phyloP scores from a whole-genome alignment of 139 green algal genomes.

The Chlorella ohadii region DNA sequence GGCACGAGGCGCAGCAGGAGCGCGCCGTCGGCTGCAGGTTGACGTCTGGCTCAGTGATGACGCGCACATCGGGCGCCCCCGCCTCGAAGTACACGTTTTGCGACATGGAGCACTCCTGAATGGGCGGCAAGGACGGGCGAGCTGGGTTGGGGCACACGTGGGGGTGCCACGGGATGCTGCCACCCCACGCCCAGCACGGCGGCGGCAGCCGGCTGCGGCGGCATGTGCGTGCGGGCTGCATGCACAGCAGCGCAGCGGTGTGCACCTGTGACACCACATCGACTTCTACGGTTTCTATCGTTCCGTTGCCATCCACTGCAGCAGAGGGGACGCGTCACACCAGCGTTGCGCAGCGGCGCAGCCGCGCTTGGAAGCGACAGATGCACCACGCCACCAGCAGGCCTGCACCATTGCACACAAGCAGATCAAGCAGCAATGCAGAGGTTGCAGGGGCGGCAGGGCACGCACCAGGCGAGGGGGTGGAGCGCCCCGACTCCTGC shows the following conservation, averaged over 20 bases:
- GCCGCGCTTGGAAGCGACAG: too few species aligned
- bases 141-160: neutral
- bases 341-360: too few species aligned
- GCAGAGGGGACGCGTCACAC: too few species aligned
- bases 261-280: constrained; percentile 27
- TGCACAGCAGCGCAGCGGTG: neutral
- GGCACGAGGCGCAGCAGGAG: constrained; percentile 43
- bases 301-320: neutral
- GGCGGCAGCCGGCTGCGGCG: neutral
- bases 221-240: neutral
- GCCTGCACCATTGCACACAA: neutral
- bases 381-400: too few species aligned
- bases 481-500: neutral
- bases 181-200: neutral
- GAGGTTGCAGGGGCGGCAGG: neutral
- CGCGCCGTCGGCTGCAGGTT: constrained; percentile 20
- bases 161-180: neutral
- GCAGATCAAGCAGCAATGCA: neutral
- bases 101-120: constrained; percentile 35
- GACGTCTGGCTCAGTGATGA: neutral
- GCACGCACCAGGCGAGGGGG: too few species aligned
- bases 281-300: constrained; percentile 37
- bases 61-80: neutral
- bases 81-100: constrained; percentile 38
- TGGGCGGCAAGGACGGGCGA: too few species aligned